These are phyloP conservation scores for Aphanomyces stellatus DNA, from an alignment of 352 stramenopile species.

Conservation along the genomic window DNA sequence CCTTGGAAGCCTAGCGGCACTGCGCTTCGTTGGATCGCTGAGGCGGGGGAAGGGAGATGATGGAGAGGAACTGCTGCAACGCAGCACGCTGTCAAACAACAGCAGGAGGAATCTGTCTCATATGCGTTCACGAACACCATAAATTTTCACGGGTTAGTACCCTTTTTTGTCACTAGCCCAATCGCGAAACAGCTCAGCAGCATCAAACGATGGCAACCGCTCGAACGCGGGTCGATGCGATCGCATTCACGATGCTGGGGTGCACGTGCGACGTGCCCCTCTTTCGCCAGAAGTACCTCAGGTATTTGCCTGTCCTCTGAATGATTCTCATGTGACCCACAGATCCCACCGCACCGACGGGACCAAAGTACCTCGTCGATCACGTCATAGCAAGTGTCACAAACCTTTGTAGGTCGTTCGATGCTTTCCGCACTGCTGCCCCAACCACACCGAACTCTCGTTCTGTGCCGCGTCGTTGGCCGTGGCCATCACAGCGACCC, in stretches of 20 bases:
- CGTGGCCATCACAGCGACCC: neutral
- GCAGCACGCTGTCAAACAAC: too few relatives aligned
- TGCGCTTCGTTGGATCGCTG: too few relatives aligned
- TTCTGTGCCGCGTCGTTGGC: constrained; percentile 3
- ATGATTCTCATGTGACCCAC: neutral
- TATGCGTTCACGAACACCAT: too few relatives aligned
- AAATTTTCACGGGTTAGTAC: too few relatives aligned
- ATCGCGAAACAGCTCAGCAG: too few relatives aligned
- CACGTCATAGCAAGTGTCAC: neutral
- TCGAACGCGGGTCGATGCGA: too few relatives aligned
- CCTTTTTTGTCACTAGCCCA: too few relatives aligned
- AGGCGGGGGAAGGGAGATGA: too few relatives aligned
- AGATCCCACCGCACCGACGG: constrained; percentile 7
- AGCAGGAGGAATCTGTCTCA: too few relatives aligned
- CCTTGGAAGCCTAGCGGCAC: too few relatives aligned
- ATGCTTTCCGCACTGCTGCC: constrained; percentile 20
- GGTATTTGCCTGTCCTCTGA: neutral
- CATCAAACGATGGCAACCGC: too few relatives aligned
- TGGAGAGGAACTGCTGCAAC: too few relatives aligned
- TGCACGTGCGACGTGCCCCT: neutral
- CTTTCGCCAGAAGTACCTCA: neutral
- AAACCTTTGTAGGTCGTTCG: neutral
- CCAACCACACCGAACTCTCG: neutral
- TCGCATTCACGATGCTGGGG: neutral
- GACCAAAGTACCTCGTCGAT: constrained; percentile 2